Percentiles rank a stretch among this genome's conserved stretches.
These are phyloP conservation scores for Macroventuria anomochaeta DNA, from an alignment of 2,329 filamentous ascomycete species.

Conservation along the genomic window DNA sequence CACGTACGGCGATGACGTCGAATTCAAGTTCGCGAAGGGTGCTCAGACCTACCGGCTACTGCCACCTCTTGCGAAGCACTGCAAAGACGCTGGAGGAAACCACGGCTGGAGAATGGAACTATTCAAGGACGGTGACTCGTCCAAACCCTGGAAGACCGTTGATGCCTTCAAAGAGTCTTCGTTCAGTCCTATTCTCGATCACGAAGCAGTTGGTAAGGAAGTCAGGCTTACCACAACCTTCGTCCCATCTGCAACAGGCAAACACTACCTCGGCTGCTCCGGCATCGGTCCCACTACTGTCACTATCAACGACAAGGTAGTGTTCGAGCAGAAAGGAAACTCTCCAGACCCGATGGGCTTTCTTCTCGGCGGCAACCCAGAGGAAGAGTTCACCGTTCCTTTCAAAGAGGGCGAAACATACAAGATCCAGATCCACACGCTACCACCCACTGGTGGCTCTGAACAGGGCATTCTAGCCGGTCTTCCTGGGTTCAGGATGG, in stretches of 20 bases:
- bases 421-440: conserved; percentile 64
- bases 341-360: conserved; percentile 68
- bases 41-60: conserved; percentile 46
- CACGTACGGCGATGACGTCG: conserved; percentile 37
- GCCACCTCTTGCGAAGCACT: conserved; percentile 36
- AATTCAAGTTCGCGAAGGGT: conserved; percentile 43
- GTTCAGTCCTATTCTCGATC: conserved; percentile 35
- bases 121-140: conserved; percentile 34
- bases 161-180: conserved; percentile 34
- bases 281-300: conserved; percentile 43
- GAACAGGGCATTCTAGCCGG: conserved; percentile 37
- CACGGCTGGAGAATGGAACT: conserved; percentile 43
- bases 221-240: conserved; percentile 35
- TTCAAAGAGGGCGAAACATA: conserved; percentile 68
- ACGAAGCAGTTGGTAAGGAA: conserved; percentile 33
- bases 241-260: conserved; percentile 32
- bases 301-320: conserved; percentile 34
- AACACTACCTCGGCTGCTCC: conserved; percentile 44
- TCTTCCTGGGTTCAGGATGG: conserved; percentile 43
- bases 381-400: conserved; percentile 65
- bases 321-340: conserved; percentile 53
- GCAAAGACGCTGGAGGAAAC: conserved; percentile 36
- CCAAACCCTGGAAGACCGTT: conserved; percentile 32
- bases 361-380: conserved; percentile 68
- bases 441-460: conserved; percentile 63